A percentile compares a stretch with the other conserved stretches of the same genome.
These are phyloP conservation scores for Penicillium sp. DNA, from an alignment of 2,329 filamentous ascomycete genomes.

Conservation along the genomic window DNA sequence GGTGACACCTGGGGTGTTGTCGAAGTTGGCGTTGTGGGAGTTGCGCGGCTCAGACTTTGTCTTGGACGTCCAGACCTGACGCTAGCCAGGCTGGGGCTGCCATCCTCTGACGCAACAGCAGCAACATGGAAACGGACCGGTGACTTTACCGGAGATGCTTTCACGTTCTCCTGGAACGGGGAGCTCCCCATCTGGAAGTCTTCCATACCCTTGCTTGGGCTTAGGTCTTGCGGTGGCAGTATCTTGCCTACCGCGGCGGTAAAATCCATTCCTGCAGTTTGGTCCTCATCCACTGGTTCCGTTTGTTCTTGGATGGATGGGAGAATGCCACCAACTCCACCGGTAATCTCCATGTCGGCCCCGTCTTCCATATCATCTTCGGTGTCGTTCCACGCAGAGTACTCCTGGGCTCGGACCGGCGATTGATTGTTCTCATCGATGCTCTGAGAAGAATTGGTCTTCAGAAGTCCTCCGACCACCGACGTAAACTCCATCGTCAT, in stretches of 20 bases:
- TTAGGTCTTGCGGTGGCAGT: conserved; percentile 49
- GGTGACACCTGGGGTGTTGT: conserved; percentile 45
- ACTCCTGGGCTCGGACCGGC: conserved; percentile 28
- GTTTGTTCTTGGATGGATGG: conserved; percentile 45
- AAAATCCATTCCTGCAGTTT: conserved; percentile 70
- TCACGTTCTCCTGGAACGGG: conserved; percentile 48
- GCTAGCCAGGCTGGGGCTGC: conserved; percentile 61
- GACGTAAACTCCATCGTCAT: conserved; percentile 56
- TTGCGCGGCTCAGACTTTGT: conserved; percentile 52
- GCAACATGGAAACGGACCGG: conserved; percentile 39
- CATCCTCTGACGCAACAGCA: conserved; percentile 53
- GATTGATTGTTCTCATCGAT: conserved; percentile 22
- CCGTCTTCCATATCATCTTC: conserved; percentile 37
- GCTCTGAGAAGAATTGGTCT: conserved; percentile 26
- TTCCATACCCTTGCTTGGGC: conserved; percentile 55
- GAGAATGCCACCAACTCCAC: conserved; percentile 52
- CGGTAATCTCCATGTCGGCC: conserved; percentile 66
- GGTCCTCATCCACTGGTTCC: conserved; percentile 45
- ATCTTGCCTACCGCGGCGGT: conserved; percentile 69
- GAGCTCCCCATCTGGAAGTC: conserved; percentile 55
- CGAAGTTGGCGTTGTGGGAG: conserved; percentile 51
- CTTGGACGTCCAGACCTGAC: conserved; percentile 54
- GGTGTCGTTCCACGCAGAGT: conserved; percentile 29
- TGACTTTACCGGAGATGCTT: conserved; percentile 37
- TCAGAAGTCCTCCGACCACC: conserved; percentile 49